Conservation (phyloP, 148 eudicot species). For the Drosera capensis region DNA sequence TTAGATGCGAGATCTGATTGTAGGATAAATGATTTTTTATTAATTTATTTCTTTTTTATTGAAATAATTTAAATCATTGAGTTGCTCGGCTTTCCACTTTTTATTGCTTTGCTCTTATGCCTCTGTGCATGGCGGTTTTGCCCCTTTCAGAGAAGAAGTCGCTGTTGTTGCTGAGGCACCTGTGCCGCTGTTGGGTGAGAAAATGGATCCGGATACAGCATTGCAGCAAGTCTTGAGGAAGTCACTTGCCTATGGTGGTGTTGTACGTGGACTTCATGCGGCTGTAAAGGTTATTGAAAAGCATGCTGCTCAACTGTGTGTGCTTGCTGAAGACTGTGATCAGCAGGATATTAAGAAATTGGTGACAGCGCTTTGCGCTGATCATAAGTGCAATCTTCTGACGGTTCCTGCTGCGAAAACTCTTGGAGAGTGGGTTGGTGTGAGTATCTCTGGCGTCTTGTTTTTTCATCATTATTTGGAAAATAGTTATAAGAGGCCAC, state of each 20-base stretch:
- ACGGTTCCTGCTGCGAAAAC: slow-evolving; percentile 3
- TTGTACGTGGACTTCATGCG: slow-evolving; percentile 1
- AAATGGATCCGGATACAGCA: background rate
- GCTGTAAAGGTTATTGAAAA: slow-evolving; percentile 1
- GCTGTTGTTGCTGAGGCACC: background rate
- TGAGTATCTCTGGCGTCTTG: background rate
- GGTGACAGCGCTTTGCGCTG: slow-evolving; percentile 3
- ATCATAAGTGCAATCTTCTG: background rate
- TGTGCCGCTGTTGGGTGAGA: background rate
- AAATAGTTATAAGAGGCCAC: too few species aligned
- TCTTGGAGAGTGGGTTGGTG: slow-evolving; percentile 4
- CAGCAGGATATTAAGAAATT: slow-evolving; percentile 1
- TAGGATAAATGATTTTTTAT: too few species aligned
- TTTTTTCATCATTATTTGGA: background rate
- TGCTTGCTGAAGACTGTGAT: slow-evolving; percentile 1
- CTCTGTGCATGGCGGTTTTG: too few species aligned
- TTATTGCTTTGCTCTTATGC: too few species aligned
- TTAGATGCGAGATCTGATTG: too few species aligned
- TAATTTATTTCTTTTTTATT: too few species aligned
- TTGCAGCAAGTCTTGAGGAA: slow-evolving; percentile 2
- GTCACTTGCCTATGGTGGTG: background rate
- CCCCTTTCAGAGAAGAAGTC: background rate
- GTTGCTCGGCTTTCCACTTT: too few species aligned
- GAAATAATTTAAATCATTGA: too few species aligned
- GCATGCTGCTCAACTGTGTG: slow-evolving; percentile 2